Conservation (phyloP, 768 basidiomycete genomes). For the Psilocybe tampanensis region DNA sequence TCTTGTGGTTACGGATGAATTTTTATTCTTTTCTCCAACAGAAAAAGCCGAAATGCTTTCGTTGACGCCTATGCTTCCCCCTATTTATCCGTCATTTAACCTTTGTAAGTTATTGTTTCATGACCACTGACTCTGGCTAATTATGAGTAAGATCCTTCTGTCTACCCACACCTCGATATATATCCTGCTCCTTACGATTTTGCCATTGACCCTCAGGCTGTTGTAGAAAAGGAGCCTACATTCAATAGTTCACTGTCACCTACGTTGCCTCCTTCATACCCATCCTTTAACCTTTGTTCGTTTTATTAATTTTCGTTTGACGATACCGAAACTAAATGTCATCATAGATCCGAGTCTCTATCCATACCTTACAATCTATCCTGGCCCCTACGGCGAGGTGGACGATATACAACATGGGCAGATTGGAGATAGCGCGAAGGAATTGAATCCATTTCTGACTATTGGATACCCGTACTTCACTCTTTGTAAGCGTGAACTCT, state of each 20-base stretch:
- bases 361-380: constrained; percentile 16
- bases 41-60: not conserved
- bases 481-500: constrained; percentile 13
- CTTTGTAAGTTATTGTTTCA: constrained; percentile 9
- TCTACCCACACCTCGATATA: constrained; percentile 37
- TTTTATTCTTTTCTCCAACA: too few relatives aligned
- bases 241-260: not conserved
- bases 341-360: constrained; percentile 18
- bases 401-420: not conserved
- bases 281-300: constrained; percentile 33
- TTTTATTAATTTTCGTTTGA: not conserved
- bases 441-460: not conserved
- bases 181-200: constrained; percentile 21
- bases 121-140: too few relatives aligned
- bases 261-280: not conserved
- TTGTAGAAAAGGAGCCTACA: not conserved
- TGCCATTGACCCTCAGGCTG: not conserved
- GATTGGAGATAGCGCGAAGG: not conserved
- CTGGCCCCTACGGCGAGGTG: constrained; percentile 5
- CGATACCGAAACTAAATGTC: not conserved
- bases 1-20: too few relatives aligned
- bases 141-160: constrained; percentile 27
- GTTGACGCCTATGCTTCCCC: not conserved
- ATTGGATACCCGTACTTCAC: constrained; percentile 16
- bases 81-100: constrained; percentile 12